Percentiles rank a stretch among this genome's conserved stretches.
phyloP scores from a whole-genome alignment of 495 filamentous ascomycete species.

The Hypoxylon lienhwacheense region DNA sequence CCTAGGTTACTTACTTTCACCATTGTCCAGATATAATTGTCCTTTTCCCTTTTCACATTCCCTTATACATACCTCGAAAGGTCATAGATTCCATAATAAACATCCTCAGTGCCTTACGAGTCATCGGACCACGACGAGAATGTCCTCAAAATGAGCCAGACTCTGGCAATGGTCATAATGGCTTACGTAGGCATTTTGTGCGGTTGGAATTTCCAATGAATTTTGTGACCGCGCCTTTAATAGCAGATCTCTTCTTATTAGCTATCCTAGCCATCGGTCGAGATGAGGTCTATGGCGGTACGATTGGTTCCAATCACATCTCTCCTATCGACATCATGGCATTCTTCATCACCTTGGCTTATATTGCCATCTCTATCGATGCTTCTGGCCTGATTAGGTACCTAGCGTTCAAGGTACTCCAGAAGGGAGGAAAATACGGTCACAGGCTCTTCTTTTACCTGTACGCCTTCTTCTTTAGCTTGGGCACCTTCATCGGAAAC shows the following conservation, averaged over 20 bases:
- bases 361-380: constrained; percentile 74
- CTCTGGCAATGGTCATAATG: constrained; percentile 13
- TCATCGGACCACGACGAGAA: constrained; percentile 50
- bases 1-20: not conserved
- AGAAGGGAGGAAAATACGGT: constrained; percentile 61
- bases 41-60: constrained; percentile 64
- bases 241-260: constrained; percentile 66
- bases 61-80: constrained; percentile 55
- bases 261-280: constrained; percentile 64
- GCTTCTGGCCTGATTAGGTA: constrained; percentile 67
- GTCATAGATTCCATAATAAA: constrained; percentile 49
- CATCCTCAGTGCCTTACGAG: constrained; percentile 47
- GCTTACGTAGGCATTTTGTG: constrained; percentile 42
- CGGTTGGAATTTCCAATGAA: constrained; percentile 61
- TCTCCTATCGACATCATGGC: constrained; percentile 65
- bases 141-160: constrained; percentile 7
- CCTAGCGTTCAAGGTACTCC: constrained; percentile 68
- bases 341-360: constrained; percentile 71
- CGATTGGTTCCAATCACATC: constrained; percentile 61
- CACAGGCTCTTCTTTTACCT: constrained; percentile 68
- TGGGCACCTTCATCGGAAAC: constrained; percentile 69
- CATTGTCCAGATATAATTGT: constrained; percentile 58
- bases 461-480: constrained; percentile 65
- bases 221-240: constrained; percentile 65
- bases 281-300: constrained; percentile 63